Evolutionary conservation across 495 filamentous ascomycete species (phyloP).

Genomic region (Aspergillus ellipticus): DNA sequence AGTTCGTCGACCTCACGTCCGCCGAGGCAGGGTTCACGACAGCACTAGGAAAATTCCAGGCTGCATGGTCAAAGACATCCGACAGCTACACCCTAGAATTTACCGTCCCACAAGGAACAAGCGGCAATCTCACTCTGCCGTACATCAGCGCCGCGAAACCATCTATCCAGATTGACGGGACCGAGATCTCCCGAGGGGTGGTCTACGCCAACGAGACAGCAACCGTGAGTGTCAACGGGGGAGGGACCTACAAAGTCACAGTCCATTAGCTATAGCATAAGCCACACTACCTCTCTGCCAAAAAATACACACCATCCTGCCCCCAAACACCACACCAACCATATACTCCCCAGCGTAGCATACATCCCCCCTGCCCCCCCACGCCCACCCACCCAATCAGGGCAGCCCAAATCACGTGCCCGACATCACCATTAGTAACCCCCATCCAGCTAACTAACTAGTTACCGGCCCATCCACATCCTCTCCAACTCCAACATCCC

Average conservation of each 20-base stretch:
- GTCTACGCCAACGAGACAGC: conserved; percentile 20
- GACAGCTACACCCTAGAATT: conserved; percentile 33
- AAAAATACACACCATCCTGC: too few relatives aligned
- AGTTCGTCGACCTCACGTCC: conserved; percentile 47
- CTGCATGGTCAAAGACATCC: conserved; percentile 27
- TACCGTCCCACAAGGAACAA: conserved; percentile 44
- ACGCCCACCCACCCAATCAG: conserved; percentile 1
- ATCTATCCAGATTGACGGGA: conserved; percentile 28
- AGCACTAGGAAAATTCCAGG: conserved; percentile 48
- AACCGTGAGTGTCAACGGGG: conserved; percentile 21
- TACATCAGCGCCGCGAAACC: conserved; percentile 22
- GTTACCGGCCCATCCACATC: too few relatives aligned
- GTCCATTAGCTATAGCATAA: conserved; percentile 9
- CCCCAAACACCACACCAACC: background rate
- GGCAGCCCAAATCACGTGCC: conserved; percentile 7
- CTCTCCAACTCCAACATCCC: background rate
- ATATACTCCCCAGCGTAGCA: background rate
- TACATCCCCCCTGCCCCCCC: background rate
- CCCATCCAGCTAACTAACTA: too few relatives aligned
- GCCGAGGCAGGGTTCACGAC: conserved; percentile 57
- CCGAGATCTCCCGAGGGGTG: conserved; percentile 17
- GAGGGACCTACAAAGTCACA: conserved; percentile 28
- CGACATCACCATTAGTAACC: background rate
- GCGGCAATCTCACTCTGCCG: conserved; percentile 40
- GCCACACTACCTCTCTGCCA: background rate